A percentile compares a stretch with the other conserved stretches of the same genome.
phyloP scores from a whole-genome alignment of 495 filamentous ascomycete genomes.

The Penicillium egyptiacum region DNA sequence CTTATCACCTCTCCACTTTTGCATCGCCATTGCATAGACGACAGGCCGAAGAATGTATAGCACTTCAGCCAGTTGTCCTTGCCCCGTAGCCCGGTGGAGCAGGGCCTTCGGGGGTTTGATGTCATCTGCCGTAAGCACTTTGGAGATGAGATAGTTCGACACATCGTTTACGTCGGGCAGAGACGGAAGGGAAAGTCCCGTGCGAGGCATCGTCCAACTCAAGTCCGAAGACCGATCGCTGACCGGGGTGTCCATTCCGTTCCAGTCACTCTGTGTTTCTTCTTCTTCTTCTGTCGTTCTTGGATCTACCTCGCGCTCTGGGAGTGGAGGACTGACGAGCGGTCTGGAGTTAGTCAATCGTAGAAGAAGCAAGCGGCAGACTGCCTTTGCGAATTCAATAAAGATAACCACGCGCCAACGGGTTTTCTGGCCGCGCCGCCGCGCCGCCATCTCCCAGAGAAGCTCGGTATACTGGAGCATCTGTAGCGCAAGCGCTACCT shows the following conservation, averaged over 20 bases:
- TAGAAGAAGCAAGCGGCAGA: constrained; percentile 80
- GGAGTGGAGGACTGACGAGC: constrained; percentile 78
- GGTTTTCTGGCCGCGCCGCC: constrained; percentile 75
- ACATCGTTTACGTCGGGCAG: constrained; percentile 79
- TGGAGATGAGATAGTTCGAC: constrained; percentile 80
- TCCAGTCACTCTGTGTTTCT: constrained; percentile 45
- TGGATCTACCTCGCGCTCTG: constrained; percentile 76
- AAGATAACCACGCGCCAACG: constrained; percentile 90
- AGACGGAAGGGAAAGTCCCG: constrained; percentile 75
- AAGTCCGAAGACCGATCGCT: constrained; percentile 46
- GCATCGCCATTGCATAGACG: constrained; percentile 82
- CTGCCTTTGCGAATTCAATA: constrained; percentile 81
- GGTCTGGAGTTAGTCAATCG: constrained; percentile 81
- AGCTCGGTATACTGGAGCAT: constrained; percentile 92
- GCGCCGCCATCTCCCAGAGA: constrained; percentile 82
- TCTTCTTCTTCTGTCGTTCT: constrained; percentile 60
- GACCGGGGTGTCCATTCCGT: constrained; percentile 49
- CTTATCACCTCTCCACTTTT: constrained; percentile 61
- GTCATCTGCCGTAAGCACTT: constrained; percentile 92
- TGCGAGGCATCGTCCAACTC: constrained; percentile 94
- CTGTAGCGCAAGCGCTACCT: constrained; percentile 75
- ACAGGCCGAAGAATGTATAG: constrained; percentile 88
- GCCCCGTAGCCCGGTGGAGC: constrained; percentile 66
- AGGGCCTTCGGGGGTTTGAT: constrained; percentile 86
- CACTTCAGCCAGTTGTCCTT: constrained; percentile 79